Base-by-base conservation (phyloP, 306 rosid genomes). In the Astragalus membranaceus region DNA sequence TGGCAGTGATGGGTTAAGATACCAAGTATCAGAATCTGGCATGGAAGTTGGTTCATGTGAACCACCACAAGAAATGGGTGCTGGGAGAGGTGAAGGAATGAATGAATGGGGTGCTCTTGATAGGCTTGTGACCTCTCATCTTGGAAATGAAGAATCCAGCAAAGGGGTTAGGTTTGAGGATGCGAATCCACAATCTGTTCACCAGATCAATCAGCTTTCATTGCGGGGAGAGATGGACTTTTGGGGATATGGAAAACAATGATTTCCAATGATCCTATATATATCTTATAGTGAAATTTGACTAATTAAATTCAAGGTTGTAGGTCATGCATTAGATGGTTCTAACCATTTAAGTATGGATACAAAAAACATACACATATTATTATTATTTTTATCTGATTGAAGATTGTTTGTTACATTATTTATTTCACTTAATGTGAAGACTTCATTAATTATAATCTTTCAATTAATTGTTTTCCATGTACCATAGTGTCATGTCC, bases 151-250 rank as follows among this genome's bases (percentile, higher is more conserved):
- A 64, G 88, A 88, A 3, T 76, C 90, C 1, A 61, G 75, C 47
- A 85, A 91, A 73, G 89, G 64, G 35, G 81, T 78, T 2, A 82
- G 89, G 68, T 86, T 75, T 72, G 90, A 82, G 51, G 84, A 81
- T 42, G 74, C 72, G 64, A 82, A 81, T 46, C 77, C 83, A 15
- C 75, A 75, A 1, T 69, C 85, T 6, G 84, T 62, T 4, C 72
- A 80, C 35, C 92, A 80, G 41, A 84, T 90, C 53, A 86, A 87
- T 50, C 93, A 80, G 15, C 92, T 80, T 41, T 77, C 97, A 0
- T 76, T 93, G 78, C 66, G 97, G 14, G 97, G 91, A 50, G 98
- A 90, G 75, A 90, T 84, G 92, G 90, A 93, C 71, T 87, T 93
- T 71, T 93, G 97, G 98, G 90, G 89, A 17, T 90, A 88, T 42